Conservation (phyloP, 2,329 filamentous ascomycete genomes). For the Coniochaeta ligniaria region DNA sequence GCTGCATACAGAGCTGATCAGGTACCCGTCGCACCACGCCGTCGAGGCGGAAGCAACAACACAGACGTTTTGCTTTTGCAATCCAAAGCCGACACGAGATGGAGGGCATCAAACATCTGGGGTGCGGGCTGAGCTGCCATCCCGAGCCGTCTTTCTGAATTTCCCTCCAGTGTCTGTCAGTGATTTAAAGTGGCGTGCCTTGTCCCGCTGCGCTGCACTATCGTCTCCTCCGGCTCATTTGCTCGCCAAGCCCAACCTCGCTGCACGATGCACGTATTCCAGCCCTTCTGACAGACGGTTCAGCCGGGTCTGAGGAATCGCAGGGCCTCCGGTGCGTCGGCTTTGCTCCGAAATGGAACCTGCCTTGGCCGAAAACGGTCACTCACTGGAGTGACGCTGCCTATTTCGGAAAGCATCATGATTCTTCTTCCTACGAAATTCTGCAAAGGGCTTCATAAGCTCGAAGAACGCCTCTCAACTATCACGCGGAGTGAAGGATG, state of each 20-base stretch:
- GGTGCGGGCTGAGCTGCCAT: neutral
- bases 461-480: neutral
- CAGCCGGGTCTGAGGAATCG: neutral
- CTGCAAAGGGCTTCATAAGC: neutral
- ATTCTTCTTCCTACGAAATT: neutral
- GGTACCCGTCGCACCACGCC: neutral
- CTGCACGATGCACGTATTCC: neutral
- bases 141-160: neutral
- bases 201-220: neutral
- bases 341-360: neutral
- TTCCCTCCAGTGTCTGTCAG: neutral
- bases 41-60: neutral
- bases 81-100: neutral
- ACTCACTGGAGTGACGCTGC: neutral
- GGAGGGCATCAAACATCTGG: neutral
- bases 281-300: neutral
- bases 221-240: neutral
- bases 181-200: neutral
- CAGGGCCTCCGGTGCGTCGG: neutral
- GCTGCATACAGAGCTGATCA: neutral
- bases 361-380: neutral
- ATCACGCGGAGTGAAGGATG: neutral
- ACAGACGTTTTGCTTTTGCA: neutral
- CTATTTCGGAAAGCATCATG: neutral
- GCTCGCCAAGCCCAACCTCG: neutral